Evolutionary conservation across 2,329 filamentous ascomycete genomes (phyloP), one percentile per base, ranked within the genome.

Genomic region (Zalaria sp.): DNA sequence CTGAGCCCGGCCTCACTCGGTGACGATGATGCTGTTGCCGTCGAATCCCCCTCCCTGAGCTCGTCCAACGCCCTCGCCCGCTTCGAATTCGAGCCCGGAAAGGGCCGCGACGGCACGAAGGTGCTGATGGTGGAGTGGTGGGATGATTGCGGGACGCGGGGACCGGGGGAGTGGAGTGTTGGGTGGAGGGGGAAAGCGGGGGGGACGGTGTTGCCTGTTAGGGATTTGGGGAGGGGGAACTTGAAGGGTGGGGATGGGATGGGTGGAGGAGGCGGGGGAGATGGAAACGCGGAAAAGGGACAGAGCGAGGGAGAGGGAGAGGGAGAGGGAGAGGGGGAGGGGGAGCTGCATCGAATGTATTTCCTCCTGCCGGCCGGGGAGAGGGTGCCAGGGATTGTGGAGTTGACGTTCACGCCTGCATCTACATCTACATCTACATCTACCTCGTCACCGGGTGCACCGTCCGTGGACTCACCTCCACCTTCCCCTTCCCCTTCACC

Each of bases 121-220:
- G 80, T 94, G 48, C 67, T 94, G 52, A 91, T 94, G 85, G 80
- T 93, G 34, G 86, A 94, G 60, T 94, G 87, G 87, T 78, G 84
- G 57, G 75, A 80, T 40, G 72, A 73, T 49, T 65, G 71, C 45
- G 59, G 64, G 35, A 69, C 64, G 3, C 61, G 65, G 40, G 61
- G 62, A 7, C 56, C 54, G 1, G 72, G 70, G 2, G 72, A 71
- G 45, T 93, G 86, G 86, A 74, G 82, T 44, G 79, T 93, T 18
- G 81, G 77, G 2, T 93, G 87, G 86, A 77, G 87, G 35, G 82
- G 83, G 36, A 93, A 91, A 44, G 48, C 35, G 6, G 38, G 32
- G 59, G 75, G 72, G 27, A 78, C 78, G 1, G 74, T 83, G 11
- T 66, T 91, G 25, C 77, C 79, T 7, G 73, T 80, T 36, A 67